phyloP scores from a whole-genome alignment of 2,329 filamentous ascomycete genomes.

The Microsporum canis region DNA sequence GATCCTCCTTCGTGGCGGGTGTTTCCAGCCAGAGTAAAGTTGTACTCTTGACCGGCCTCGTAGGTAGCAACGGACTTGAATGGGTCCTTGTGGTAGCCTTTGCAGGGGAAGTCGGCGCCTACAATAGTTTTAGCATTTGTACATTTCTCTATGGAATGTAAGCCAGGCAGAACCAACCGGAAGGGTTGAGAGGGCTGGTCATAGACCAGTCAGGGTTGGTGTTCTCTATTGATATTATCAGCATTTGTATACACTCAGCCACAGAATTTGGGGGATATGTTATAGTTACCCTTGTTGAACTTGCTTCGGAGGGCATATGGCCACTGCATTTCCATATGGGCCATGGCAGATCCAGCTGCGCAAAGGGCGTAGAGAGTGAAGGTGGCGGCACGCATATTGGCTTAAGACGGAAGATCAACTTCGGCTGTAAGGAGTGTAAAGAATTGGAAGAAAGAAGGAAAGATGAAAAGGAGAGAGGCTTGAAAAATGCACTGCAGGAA shows the following conservation, averaged over 20 bases:
- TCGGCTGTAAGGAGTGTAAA: constrained; percentile 3
- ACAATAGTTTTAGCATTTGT: background rate
- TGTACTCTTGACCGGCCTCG: constrained; percentile 49
- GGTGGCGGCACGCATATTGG: constrained; percentile 9
- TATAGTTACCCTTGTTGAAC: constrained; percentile 30
- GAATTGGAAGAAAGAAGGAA: background rate
- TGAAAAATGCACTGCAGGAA: background rate
- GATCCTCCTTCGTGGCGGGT: constrained; percentile 59
- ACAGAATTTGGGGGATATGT: background rate
- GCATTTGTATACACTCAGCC: background rate
- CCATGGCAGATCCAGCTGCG: constrained; percentile 12
- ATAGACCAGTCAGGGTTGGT: constrained; percentile 6
- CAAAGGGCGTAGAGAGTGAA: constrained; percentile 8
- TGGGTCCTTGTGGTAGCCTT: constrained; percentile 46
- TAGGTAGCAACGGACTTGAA: constrained; percentile 51
- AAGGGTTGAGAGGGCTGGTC: constrained; percentile 3
- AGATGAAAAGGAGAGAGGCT: background rate
- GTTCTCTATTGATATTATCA: background rate
- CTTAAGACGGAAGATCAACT: background rate
- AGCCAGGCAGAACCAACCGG: background rate
- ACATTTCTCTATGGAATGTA: background rate
- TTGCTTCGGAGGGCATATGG: constrained; percentile 45
- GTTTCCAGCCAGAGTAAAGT: constrained; percentile 52
- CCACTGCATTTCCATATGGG: constrained; percentile 47
- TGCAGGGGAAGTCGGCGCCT: constrained; percentile 64